Percentiles rank a stretch among this genome's conserved stretches.
Evolutionary conservation across 176 grass and related monocot genomes (phyloP).

Genomic region (Otatea glauca): DNA sequence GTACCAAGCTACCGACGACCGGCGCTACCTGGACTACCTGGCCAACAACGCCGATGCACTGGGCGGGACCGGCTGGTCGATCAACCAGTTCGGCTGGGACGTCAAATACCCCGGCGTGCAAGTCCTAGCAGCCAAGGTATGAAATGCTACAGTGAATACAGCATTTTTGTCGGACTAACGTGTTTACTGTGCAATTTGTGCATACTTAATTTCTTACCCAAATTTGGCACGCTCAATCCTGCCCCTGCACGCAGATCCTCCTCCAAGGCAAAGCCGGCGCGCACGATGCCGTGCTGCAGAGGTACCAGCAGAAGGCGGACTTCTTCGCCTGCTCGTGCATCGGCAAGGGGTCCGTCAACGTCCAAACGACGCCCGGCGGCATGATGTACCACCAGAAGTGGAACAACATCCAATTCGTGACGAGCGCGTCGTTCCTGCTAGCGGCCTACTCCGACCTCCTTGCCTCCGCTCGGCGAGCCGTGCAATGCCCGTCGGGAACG

Average conservation of each 20-base stretch:
- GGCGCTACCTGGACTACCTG: conserved; percentile 76
- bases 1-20: conserved; percentile 54
- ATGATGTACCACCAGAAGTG: conserved; percentile 69
- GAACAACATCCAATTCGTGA: conserved; percentile 95
- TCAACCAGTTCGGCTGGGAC: conserved; percentile 83
- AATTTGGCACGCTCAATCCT: not conserved
- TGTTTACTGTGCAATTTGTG: no score
- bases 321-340: conserved; percentile 78
- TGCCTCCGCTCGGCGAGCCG: conserved; percentile 22
- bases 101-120: conserved; percentile 88
- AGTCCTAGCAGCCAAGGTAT: conserved; percentile 65
- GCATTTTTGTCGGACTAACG: not conserved
- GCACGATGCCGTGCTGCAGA: conserved; percentile 52
- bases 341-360: conserved; percentile 55
- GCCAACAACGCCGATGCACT: conserved; percentile 71
- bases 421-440: conserved; percentile 75
- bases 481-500: conserved; percentile 43
- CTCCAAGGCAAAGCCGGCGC: conserved; percentile 41
- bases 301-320: conserved; percentile 81
- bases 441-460: conserved; percentile 74
- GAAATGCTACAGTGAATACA: conserved; percentile 23
- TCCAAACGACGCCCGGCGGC: conserved; percentile 68
- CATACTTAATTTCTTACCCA: not conserved
- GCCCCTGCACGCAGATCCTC: conserved; percentile 47
- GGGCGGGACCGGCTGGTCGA: conserved; percentile 73